These are phyloP conservation scores for Pestalotiopsis sp. DNA, from an alignment of 2,329 filamentous ascomycete genomes.

Conservation along the genomic window DNA sequence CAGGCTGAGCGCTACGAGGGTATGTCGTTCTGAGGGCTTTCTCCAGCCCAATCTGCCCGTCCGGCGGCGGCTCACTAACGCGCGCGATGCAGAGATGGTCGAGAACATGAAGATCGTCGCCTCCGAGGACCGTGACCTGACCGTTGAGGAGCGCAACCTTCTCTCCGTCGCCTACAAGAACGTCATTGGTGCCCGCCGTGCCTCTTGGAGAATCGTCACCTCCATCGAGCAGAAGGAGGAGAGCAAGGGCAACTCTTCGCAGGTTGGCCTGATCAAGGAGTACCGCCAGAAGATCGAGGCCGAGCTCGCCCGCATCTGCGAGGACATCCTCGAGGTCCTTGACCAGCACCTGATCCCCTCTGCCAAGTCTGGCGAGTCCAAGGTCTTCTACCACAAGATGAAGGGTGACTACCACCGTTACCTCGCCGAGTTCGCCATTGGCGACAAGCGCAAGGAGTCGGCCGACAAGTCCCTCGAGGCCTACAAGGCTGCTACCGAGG, in stretches of 20 bases:
- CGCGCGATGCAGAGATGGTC: slow-evolving; percentile 79
- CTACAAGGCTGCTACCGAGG: slow-evolving; percentile 92
- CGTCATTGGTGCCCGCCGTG: slow-evolving; percentile 94
- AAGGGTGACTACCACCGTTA: slow-evolving; percentile 99
- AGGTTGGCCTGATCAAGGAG: slow-evolving; percentile 92
- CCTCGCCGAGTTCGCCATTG: slow-evolving; percentile 93
- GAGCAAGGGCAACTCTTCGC: slow-evolving; percentile 93
- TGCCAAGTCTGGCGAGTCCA: slow-evolving; percentile 93
- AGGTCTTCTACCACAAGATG: slow-evolving; percentile 99
- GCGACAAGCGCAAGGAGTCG: slow-evolving; percentile 92
- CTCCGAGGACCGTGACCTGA: slow-evolving; percentile 80
- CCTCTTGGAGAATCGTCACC: slow-evolving; percentile 97
- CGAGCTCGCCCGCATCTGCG: slow-evolving; percentile 96
- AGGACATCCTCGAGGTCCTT: slow-evolving; percentile 93
- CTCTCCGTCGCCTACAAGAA: slow-evolving; percentile 99
- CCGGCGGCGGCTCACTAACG: slow-evolving; percentile 2
- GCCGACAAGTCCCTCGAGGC: slow-evolving; percentile 94
- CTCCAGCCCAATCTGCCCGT: slow-evolving; percentile 9
- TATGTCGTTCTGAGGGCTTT: slow-evolving; percentile 47
- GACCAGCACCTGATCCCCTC: slow-evolving; percentile 93
- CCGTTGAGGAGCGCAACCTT: slow-evolving; percentile 96
- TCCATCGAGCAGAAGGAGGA: slow-evolving; percentile 99
- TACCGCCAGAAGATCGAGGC: slow-evolving; percentile 98
- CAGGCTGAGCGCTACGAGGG: slow-evolving; percentile 99
- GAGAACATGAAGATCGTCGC: slow-evolving; percentile 99